Evolutionary conservation across 1,139 yeast genomes (phyloP).

Genomic region (Debaryomyces nepalensis): DNA sequence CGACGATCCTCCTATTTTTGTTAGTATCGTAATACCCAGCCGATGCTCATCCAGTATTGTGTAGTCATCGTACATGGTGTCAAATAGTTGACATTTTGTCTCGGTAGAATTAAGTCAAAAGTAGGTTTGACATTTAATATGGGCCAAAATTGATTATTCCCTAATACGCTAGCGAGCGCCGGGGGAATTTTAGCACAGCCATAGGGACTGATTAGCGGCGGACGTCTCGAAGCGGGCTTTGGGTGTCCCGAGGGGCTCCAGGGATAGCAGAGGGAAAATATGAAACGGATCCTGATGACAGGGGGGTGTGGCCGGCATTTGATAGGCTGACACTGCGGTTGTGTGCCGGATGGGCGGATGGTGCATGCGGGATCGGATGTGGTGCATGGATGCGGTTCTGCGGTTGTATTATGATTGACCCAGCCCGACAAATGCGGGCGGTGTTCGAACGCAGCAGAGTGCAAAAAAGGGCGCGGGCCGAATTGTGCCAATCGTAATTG

Average conservation of each 20-base stretch:
- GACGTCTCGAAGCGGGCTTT: background rate
- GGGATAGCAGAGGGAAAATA: background rate
- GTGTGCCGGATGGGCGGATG: background rate
- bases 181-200: background rate
- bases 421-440: background rate
- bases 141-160: background rate
- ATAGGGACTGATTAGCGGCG: background rate
- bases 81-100: background rate
- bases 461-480: too few species aligned
- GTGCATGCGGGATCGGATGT: too few species aligned
- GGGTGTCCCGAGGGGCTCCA: background rate
- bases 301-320: background rate
- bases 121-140: background rate
- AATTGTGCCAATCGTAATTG: too few species aligned
- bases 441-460: background rate
- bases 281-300: background rate
- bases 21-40: conserved; percentile 1
- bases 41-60: conserved; percentile 4
- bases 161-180: background rate
- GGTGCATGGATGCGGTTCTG: background rate
- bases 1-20: background rate
- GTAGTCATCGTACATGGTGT: background rate
- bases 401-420: too few species aligned
- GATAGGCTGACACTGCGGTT: background rate
- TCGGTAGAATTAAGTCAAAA: background rate